Percentiles rank a stretch among this genome's conserved stretches.
phyloP scores from a whole-genome alignment of 106 monocot genomes.

The Dioscorea alata region DNA sequence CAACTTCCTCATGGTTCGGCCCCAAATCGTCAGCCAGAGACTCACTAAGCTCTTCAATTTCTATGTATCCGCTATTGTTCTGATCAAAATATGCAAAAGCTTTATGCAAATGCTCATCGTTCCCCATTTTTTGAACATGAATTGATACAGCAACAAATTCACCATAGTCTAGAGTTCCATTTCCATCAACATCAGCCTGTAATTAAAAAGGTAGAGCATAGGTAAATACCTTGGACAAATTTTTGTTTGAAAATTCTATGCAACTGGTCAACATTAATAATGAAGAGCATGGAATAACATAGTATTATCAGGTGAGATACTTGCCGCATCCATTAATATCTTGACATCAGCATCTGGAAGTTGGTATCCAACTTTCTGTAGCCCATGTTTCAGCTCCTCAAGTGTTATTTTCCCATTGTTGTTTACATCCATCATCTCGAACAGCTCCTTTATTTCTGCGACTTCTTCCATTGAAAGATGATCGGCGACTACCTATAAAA shows the following conservation, averaged over 20 bases:
- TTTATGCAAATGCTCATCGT: constrained; percentile 31
- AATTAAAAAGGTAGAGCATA: not conserved
- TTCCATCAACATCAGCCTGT: constrained; percentile 42
- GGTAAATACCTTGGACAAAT: too few species aligned
- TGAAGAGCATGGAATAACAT: too few species aligned
- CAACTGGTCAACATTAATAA: too few species aligned
- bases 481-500: constrained; percentile 49
- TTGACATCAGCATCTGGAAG: constrained; percentile 42
- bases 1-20: constrained; percentile 25
- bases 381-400: constrained; percentile 45
- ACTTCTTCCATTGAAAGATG: constrained; percentile 55
- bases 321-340: constrained; percentile 60
- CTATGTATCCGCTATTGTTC: constrained; percentile 30
- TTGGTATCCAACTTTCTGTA: constrained; percentile 36
- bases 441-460: constrained; percentile 56
- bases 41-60: constrained; percentile 32
- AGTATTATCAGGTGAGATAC: constrained; percentile 2
- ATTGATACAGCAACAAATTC: constrained; percentile 39
- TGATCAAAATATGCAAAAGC: constrained; percentile 36
- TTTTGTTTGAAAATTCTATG: too few species aligned
- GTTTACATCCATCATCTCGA: constrained; percentile 36
- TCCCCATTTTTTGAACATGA: constrained; percentile 26
- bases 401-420: constrained; percentile 37
- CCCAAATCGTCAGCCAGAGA: constrained; percentile 27
- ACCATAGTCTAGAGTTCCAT: constrained; percentile 27